A percentile compares a stretch with the other conserved stretches of the same genome.
phyloP scores from a whole-genome alignment of 192 early-diverging fungal genomes.

The Chytriomyces hyalinus region DNA sequence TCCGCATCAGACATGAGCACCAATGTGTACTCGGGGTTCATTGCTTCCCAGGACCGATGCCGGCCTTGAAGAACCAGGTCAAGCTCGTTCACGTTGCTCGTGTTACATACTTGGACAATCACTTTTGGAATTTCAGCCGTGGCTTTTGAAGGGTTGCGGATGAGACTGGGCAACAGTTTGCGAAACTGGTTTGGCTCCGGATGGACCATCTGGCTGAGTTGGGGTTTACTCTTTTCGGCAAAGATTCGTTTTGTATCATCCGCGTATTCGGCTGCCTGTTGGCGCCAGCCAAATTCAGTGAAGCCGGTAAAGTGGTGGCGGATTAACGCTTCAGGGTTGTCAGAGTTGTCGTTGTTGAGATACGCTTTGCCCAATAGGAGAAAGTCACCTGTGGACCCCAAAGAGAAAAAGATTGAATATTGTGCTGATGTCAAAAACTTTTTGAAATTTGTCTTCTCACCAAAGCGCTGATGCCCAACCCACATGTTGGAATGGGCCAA shows the following conservation, averaged over 20 bases:
- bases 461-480: constrained; percentile 18
- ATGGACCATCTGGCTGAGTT: background rate
- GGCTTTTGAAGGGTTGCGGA: background rate
- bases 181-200: background rate
- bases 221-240: background rate
- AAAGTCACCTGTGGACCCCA: constrained; percentile 15
- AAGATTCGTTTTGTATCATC: constrained; percentile 13
- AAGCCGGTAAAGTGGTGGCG: constrained; percentile 33
- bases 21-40: constrained; percentile 14
- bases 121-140: constrained; percentile 15
- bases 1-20: background rate
- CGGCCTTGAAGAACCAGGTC: background rate
- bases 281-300: constrained; percentile 27
- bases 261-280: background rate
- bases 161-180: background rate
- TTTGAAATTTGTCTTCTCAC: background rate
- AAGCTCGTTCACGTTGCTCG: background rate
- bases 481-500: constrained; percentile 14
- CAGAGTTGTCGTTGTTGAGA: constrained; percentile 19
- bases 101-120: constrained; percentile 21
- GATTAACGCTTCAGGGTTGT: constrained; percentile 32
- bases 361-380: constrained; percentile 24
- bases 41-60: background rate
- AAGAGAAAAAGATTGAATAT: background rate
- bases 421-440: constrained; percentile 12